These are phyloP conservation scores for Zelonia costaricensis DNA, from an alignment of 208 protist species.

Conservation along the genomic window DNA sequence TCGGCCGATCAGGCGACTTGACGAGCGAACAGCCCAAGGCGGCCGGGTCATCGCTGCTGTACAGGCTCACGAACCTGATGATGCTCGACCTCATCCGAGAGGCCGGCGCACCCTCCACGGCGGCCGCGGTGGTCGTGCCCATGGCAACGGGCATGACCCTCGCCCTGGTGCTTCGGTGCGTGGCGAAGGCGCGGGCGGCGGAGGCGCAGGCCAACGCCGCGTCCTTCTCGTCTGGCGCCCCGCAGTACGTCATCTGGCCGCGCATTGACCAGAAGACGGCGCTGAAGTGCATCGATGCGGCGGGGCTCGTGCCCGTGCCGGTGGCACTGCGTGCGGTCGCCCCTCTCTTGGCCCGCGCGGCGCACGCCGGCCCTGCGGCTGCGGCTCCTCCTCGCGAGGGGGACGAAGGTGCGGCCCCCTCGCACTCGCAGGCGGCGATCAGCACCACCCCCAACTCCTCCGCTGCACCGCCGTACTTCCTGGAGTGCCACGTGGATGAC, in stretches of 20 bases:
- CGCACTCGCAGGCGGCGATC: too few relatives aligned
- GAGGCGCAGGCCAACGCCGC: background rate
- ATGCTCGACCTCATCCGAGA: conserved; percentile 73
- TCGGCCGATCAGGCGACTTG: conserved; percentile 96
- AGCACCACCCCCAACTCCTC: background rate
- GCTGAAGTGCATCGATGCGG: conserved; percentile 95
- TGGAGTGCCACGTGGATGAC: conserved; percentile 66
- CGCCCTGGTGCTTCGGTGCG: conserved; percentile 68
- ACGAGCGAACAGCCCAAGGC: conserved; percentile 97
- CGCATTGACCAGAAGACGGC: conserved; percentile 98
- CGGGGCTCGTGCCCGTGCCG: conserved; percentile 63
- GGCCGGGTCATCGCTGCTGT: conserved; percentile 95
- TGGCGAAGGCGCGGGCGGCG: conserved; percentile 38
- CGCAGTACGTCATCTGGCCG: conserved; percentile 94
- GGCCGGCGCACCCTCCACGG: conserved; percentile 47
- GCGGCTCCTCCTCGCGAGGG: too few relatives aligned
- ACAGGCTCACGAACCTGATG: conserved; percentile 91
- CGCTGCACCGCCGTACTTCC: conserved; percentile 47
- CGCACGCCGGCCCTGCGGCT: too few relatives aligned
- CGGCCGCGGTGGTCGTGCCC: conserved; percentile 89
- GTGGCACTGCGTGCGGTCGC: conserved; percentile 47
- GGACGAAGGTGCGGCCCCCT: background rate
- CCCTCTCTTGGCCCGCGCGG: too few relatives aligned
- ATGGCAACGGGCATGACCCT: conserved; percentile 97
- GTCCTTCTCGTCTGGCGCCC: background rate